Base-by-base conservation (phyloP, 129 eudicot species). In the Gnaphalium uliginosum region DNA sequence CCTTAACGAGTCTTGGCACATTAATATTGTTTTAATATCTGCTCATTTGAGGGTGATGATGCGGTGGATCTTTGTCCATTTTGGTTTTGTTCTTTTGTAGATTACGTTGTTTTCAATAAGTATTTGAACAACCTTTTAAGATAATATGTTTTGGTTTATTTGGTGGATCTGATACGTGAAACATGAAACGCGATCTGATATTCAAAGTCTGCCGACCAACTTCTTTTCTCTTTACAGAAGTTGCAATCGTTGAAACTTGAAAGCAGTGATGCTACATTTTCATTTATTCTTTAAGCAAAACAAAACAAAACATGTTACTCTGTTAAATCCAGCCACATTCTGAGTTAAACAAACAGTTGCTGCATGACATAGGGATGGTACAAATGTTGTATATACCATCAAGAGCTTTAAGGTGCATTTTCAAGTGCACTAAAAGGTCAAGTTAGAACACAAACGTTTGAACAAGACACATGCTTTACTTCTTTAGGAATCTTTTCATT, bases 1-100 rank as follows among this genome's bases (percentile, higher is more conserved):
- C 56, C 18, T 71, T 73, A 68, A 29, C 14, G 27, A 6, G 70
- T 33, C 18, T 60, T 61, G 66, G 70, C 43, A n/a, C 27, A 18
- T 27, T 73, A 26, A 59, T 56, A 6, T 73, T 73, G 10, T 59
- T 62, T 32, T 18, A 57, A 57, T 32, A 6, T 72, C 22, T 30
- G 75, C 46, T 53, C 46, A 13, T 14, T 26, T 43, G 37, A 30
- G 53, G 53, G 11, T 13, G 4, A 5, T 18, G 8, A 59, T 61
- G 19, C 66, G 6, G 6, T 30, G 46, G 46, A 64, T 29, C 13
- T 30, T 26, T 18, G 68, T 56, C 26, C 5, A 56, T 56, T 53
- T 56, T 56, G 26, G 61, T 56, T 1, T 70, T 18, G 35, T 43
- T 41, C 11, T 19, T 67, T 30, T 67, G 71, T 21, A 35, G 71